Conservation (phyloP, 192 early-diverging fungal species). For the Backusella parvicylindrica region DNA sequence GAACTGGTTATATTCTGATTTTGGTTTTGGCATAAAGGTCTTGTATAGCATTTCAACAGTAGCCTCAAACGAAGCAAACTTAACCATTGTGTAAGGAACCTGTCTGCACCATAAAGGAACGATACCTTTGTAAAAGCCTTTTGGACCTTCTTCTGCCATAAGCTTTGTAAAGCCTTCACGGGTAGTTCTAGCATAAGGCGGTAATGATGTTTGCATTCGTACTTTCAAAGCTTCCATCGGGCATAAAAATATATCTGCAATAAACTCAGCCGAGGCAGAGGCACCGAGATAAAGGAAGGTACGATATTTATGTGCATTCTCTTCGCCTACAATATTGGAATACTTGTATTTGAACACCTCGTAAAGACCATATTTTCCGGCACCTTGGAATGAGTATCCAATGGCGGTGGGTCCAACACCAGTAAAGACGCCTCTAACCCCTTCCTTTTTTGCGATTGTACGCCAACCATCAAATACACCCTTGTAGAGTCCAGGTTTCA, state of each 20-base stretch:
- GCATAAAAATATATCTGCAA: constrained; percentile 81
- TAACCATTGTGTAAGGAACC: constrained; percentile 82
- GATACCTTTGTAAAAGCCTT: constrained; percentile 68
- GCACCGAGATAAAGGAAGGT: constrained; percentile 66
- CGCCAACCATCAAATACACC: constrained; percentile 36
- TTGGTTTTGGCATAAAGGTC: constrained; percentile 55
- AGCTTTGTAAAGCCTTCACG: constrained; percentile 61
- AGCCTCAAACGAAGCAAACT: constrained; percentile 82
- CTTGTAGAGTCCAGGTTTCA: constrained; percentile 35
- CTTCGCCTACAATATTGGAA: constrained; percentile 54
- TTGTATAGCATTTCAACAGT: constrained; percentile 65
- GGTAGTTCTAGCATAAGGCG: constrained; percentile 73
- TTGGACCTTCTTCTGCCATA: constrained; percentile 53
- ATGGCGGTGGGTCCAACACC: constrained; percentile 77
- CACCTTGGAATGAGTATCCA: constrained; percentile 83
- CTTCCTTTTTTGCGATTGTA: constrained; percentile 45
- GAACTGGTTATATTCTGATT: constrained; percentile 64
- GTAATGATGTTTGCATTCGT: constrained; percentile 77
- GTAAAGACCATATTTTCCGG: constrained; percentile 88
- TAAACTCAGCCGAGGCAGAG: constrained; percentile 73
- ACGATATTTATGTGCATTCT: constrained; percentile 73
- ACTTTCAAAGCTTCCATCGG: constrained; percentile 85
- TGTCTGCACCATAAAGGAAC: constrained; percentile 76
- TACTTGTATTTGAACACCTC: constrained; percentile 86
- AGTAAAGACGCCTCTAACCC: constrained; percentile 67